Conservation (phyloP, 306 rosid genomes). For the Prunus davidiana region DNA sequence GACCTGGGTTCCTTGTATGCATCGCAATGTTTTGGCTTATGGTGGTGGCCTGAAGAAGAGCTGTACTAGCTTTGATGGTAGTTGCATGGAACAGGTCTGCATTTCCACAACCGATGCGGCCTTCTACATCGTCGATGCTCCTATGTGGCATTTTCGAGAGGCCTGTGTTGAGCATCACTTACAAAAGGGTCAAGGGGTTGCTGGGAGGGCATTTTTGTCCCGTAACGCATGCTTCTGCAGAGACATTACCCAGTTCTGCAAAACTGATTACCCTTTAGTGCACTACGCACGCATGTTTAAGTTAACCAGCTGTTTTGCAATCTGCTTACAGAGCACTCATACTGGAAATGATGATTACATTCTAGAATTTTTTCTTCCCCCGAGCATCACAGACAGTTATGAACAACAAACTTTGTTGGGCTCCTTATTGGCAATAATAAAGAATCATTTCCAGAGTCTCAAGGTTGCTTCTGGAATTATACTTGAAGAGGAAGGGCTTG, state of each 20-base stretch:
- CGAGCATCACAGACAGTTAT: slow-evolving; percentile 31
- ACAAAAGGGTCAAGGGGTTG: slow-evolving; percentile 89
- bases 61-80: slow-evolving; percentile 78
- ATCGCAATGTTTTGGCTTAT: slow-evolving; percentile 66
- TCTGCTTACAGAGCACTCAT: slow-evolving; percentile 69
- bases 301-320: slow-evolving; percentile 63
- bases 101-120: slow-evolving; percentile 84
- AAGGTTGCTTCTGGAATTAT: slow-evolving; percentile 69
- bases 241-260: slow-evolving; percentile 72
- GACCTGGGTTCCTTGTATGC: slow-evolving; percentile 97
- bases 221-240: slow-evolving; percentile 61
- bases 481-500: slow-evolving; percentile 42
- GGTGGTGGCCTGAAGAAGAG: slow-evolving; percentile 70
- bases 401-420: slow-evolving; percentile 61
- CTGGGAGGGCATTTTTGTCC: slow-evolving; percentile 79
- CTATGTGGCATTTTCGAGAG: slow-evolving; percentile 77
- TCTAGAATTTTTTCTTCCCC: slow-evolving; percentile 79
- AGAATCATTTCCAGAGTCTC: slow-evolving; percentile 67
- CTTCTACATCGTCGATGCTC: slow-evolving; percentile 69
- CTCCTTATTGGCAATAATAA: slow-evolving; percentile 65
- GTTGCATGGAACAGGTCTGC: slow-evolving; percentile 80
- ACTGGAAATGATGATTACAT: slow-evolving; percentile 81
- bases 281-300: slow-evolving; percentile 85
- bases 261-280: slow-evolving; percentile 75
- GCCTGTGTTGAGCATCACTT: slow-evolving; percentile 92